phyloP scores from a whole-genome alignment of 768 basidiomycete species.

The Calocybe cyanea region DNA sequence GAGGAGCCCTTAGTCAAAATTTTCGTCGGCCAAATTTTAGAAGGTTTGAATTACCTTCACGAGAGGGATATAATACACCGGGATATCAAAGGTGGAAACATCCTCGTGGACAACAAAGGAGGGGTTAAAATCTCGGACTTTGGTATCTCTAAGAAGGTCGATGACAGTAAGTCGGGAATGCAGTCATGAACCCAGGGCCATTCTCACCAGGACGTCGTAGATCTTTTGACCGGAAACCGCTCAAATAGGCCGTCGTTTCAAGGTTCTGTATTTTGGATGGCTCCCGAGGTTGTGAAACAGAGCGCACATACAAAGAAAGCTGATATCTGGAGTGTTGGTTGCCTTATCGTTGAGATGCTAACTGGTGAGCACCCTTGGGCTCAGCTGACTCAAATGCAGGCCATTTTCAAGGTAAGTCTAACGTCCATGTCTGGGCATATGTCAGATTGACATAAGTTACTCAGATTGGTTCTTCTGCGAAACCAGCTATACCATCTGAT shows the following conservation, averaged over 20 bases:
- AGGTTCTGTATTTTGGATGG: slow-evolving; percentile 99
- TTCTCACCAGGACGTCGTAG: slow-evolving; percentile 18
- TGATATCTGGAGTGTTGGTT: slow-evolving; percentile 96
- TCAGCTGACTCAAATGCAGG: slow-evolving; percentile 97
- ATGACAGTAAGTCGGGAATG: slow-evolving; percentile 69
- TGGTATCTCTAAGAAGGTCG: slow-evolving; percentile 96
- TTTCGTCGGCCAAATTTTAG: slow-evolving; percentile 88
- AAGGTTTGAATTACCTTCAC: slow-evolving; percentile 87
- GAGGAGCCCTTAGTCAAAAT: slow-evolving; percentile 90
- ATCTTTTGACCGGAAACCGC: slow-evolving; percentile 55
- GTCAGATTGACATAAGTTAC: background rate
- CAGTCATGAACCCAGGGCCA: background rate
- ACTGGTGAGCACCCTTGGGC: slow-evolving; percentile 97
- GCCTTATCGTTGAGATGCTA: slow-evolving; percentile 93
- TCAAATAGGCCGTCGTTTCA: slow-evolving; percentile 90
- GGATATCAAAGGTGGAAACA: slow-evolving; percentile 99
- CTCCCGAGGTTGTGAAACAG: slow-evolving; percentile 97
- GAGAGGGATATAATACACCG: slow-evolving; percentile 94
- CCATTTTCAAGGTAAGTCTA: slow-evolving; percentile 85
- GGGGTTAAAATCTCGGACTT: slow-evolving; percentile 97
- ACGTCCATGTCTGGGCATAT: background rate
- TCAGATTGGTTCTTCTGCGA: slow-evolving; percentile 89
- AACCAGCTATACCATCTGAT: slow-evolving; percentile 86
- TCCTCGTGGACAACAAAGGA: slow-evolving; percentile 96
- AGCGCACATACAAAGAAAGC: slow-evolving; percentile 88